These are phyloP conservation scores for Malus sylvestris DNA, from an alignment of 306 rosid genomes.

Conservation along the genomic window DNA sequence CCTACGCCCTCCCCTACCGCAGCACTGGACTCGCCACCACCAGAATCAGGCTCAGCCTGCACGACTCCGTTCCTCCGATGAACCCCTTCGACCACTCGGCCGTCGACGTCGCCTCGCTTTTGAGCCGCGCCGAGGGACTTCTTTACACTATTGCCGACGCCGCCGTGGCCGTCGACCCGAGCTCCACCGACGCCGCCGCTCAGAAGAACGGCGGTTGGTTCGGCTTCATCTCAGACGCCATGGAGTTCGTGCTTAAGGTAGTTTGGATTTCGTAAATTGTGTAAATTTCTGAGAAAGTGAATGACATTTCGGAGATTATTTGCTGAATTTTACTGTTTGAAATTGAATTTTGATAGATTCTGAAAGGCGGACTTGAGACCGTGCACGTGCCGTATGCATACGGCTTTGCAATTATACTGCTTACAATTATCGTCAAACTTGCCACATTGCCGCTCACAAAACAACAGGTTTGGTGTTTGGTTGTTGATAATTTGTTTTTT, in stretches of 20 bases:
- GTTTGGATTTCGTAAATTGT: not conserved
- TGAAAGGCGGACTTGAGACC: slow-evolving; percentile 71
- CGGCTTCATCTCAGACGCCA: slow-evolving; percentile 77
- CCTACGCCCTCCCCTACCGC: slow-evolving; percentile 34
- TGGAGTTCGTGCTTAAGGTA: slow-evolving; percentile 94
- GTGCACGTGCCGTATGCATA: slow-evolving; percentile 89
- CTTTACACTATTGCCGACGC: slow-evolving; percentile 92
- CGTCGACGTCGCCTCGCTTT: slow-evolving; percentile 35
- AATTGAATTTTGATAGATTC: slow-evolving; percentile 69
- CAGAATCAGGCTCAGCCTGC: slow-evolving; percentile 71
- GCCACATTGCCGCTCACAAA: slow-evolving; percentile 86
- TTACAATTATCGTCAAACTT: slow-evolving; percentile 72
- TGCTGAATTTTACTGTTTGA: not conserved
- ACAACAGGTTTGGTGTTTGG: slow-evolving; percentile 62
- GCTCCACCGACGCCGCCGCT: slow-evolving; percentile 38
- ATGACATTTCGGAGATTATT: not conserved
- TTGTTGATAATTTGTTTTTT: not conserved
- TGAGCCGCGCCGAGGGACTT: slow-evolving; percentile 57
- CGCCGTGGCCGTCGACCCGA: slow-evolving; percentile 52
- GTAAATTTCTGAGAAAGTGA: not conserved
- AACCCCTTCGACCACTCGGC: slow-evolving; percentile 26
- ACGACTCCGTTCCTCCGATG: slow-evolving; percentile 62
- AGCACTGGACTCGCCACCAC: slow-evolving; percentile 37
- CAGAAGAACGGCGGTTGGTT: slow-evolving; percentile 97
- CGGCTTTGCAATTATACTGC: slow-evolving; percentile 93